Conservation (phyloP, 345 rosid species). For the Reutealis trisperma region DNA sequence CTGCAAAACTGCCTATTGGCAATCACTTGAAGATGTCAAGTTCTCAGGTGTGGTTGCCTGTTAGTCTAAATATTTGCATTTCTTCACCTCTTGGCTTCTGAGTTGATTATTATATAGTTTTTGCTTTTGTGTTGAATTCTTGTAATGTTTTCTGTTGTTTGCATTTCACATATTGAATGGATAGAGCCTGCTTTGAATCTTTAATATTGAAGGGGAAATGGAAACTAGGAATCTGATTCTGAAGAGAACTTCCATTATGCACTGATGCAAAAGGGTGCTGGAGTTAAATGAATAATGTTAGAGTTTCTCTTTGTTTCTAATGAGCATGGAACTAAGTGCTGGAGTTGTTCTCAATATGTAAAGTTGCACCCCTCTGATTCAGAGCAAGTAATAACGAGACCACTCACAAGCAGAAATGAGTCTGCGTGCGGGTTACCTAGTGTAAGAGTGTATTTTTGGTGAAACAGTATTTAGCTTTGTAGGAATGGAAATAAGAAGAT, state of each 20-base stretch:
- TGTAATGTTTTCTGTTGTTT: not conserved
- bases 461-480: no score
- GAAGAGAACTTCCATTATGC: no score
- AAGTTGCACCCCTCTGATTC: not conserved
- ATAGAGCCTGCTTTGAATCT: not conserved
- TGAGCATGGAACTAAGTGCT: not conserved
- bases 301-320: not conserved
- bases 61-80: not conserved
- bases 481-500: not conserved
- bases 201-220: not conserved
- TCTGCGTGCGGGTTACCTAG: not conserved
- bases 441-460: no score
- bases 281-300: not conserved
- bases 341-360: not conserved
- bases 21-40: conserved; percentile 90
- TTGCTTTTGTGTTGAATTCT: not conserved
- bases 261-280: not conserved
- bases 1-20: conserved; percentile 85
- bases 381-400: no score
- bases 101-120: not conserved
- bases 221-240: not conserved
- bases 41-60: conserved; percentile 64
- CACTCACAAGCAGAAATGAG: not conserved
- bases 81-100: not conserved
- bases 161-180: not conserved